These are phyloP conservation scores for Capsicum pubescens DNA, from an alignment of 257 asterid species.

Conservation along the genomic window DNA sequence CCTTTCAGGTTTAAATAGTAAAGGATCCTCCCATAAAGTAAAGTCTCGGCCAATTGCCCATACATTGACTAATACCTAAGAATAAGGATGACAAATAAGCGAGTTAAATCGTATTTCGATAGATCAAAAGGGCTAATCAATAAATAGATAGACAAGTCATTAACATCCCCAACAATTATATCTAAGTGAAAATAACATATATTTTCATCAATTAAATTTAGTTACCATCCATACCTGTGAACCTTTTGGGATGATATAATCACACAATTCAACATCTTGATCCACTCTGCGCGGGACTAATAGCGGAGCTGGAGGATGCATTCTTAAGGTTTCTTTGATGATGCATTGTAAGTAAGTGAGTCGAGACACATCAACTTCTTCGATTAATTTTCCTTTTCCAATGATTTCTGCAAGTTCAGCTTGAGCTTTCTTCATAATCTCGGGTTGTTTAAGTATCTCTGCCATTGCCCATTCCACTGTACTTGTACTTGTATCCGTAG, in stretches of 20 bases:
- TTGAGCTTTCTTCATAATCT: constrained; percentile 30
- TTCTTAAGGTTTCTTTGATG: constrained; percentile 42
- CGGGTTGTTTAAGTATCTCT: constrained; percentile 36
- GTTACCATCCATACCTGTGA: neutral
- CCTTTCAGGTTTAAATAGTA: constrained; percentile 36
- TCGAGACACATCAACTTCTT: constrained; percentile 37
- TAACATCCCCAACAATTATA: neutral
- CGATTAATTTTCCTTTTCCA: constrained; percentile 32
- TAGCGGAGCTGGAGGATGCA: constrained; percentile 40
- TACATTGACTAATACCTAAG: constrained; percentile 23
- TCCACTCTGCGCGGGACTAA: constrained; percentile 28
- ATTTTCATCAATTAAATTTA: neutral
- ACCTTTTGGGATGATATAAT: constrained; percentile 12
- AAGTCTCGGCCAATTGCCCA: constrained; percentile 47
- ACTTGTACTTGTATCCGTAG: constrained; percentile 37
- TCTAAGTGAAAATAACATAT: neutral
- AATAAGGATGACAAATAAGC: too few relatives aligned
- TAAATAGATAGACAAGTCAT: too few relatives aligned
- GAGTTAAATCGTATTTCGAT: too few relatives aligned
- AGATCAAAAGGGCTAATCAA: too few relatives aligned
- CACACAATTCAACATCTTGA: constrained; percentile 27
- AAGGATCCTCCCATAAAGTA: constrained; percentile 35
- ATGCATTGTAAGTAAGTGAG: constrained; percentile 41
- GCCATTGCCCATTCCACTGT: constrained; percentile 44
- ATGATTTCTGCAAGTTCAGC: constrained; percentile 32